Conservation (phyloP, 2,329 filamentous ascomycete species). For the Clarireedia homoeocarpa region DNA sequence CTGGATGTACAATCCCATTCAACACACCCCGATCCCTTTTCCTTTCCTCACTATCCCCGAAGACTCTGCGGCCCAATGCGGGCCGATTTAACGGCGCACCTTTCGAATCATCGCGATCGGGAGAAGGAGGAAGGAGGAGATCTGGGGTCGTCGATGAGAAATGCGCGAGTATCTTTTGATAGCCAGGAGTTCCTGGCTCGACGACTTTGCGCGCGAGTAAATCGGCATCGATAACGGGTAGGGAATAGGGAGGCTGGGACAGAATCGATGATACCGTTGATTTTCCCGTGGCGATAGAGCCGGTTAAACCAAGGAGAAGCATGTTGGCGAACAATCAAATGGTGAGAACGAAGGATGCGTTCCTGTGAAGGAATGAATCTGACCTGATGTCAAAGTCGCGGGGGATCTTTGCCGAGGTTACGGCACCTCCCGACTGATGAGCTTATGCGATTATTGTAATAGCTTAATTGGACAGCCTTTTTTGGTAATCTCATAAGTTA, state of each 20-base stretch:
- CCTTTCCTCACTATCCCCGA: conserved; percentile 67
- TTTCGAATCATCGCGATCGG: conserved; percentile 47
- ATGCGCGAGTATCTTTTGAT: conserved; percentile 71
- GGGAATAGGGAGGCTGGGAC: conserved; percentile 67
- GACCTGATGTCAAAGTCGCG: too few relatives aligned
- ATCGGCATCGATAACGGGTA: conserved; percentile 93
- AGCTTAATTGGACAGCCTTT: too few relatives aligned
- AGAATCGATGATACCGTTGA: conserved; percentile 87
- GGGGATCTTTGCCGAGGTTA: too few relatives aligned
- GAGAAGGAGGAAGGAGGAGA: conserved; percentile 58
- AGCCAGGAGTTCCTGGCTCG: conserved; percentile 80
- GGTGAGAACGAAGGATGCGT: neutral
- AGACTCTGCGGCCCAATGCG: conserved; percentile 76
- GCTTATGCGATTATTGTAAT: too few relatives aligned
- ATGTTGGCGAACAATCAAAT: conserved; percentile 39
- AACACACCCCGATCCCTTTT: conserved; percentile 66
- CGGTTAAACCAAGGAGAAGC: conserved; percentile 92
- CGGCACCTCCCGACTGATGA: too few relatives aligned
- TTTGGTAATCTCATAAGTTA: too few relatives aligned
- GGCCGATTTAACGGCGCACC: conserved; percentile 77
- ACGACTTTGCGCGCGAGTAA: conserved; percentile 87
- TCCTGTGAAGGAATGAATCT: neutral
- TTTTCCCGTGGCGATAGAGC: conserved; percentile 96
- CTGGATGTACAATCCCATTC: conserved; percentile 89
- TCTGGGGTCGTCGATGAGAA: conserved; percentile 81